phyloP scores from a whole-genome alignment of 331 rosid genomes.

The Erythrophleum ivorense region DNA sequence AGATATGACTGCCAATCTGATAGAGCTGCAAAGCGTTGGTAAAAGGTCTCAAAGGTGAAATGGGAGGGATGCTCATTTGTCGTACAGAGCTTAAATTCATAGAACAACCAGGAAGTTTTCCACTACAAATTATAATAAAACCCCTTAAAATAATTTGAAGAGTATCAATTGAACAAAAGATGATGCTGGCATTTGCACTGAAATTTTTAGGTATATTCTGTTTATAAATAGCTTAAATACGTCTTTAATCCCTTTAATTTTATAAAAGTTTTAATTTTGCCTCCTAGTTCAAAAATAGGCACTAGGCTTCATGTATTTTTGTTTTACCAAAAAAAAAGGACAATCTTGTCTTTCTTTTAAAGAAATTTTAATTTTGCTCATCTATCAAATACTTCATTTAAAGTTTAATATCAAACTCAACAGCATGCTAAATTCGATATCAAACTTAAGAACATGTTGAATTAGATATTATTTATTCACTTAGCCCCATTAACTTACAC shows the following conservation, averaged over 20 bases:
- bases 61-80: no score
- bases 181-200: neutral
- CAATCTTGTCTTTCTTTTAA: no score
- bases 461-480: no score
- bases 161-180: neutral
- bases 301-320: no score
- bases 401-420: no score
- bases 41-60: neutral
- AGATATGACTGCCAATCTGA: neutral
- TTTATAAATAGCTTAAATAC: neutral
- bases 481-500: no score
- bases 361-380: no score
- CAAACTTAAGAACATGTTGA: no score
- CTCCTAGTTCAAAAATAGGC: neutral
- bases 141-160: neutral
- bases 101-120: constrained; percentile 28
- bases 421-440: no score
- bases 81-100: neutral
- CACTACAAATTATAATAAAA: neutral
- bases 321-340: no score
- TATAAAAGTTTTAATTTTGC: neutral
- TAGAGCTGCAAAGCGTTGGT: neutral
- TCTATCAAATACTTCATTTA: no score
- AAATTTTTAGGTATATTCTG: neutral
- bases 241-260: neutral